phyloP scores from a whole-genome alignment of 1,284 basidiomycete genomes.

The Afroboletus lepidellus region DNA sequence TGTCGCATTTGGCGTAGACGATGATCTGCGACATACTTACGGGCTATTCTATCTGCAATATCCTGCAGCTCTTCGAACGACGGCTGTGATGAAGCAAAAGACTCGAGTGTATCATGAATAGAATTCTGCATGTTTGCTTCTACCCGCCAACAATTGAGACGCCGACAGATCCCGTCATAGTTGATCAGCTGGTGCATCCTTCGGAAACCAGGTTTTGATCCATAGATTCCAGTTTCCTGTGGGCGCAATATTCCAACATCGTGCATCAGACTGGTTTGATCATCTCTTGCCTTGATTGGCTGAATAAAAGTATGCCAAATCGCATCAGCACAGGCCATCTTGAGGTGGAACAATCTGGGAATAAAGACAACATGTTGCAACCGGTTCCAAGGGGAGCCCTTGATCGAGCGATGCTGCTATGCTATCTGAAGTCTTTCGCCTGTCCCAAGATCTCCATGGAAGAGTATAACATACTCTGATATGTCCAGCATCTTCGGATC shows the following conservation, averaged over 20 bases:
- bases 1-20: background rate
- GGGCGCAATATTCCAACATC: background rate
- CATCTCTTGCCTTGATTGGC: background rate
- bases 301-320: constrained; percentile 1
- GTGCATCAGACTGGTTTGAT: background rate
- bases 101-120: no score
- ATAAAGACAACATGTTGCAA: constrained; percentile 1
- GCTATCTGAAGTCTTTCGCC: background rate
- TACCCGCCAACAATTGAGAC: background rate
- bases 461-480: background rate
- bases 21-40: background rate
- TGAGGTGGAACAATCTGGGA: constrained; percentile 3
- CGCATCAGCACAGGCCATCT: constrained; percentile 1
- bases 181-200: background rate
- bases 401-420: background rate
- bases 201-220: background rate
- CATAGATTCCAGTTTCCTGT: background rate
- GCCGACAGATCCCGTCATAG: background rate
- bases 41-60: background rate
- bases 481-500: background rate
- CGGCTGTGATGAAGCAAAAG: background rate
- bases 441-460: constrained; percentile 3
- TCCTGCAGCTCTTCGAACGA: background rate
- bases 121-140: background rate
- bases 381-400: background rate